Base-by-base conservation (phyloP, 805 yeast species). In the Candida tammaniensis region DNA sequence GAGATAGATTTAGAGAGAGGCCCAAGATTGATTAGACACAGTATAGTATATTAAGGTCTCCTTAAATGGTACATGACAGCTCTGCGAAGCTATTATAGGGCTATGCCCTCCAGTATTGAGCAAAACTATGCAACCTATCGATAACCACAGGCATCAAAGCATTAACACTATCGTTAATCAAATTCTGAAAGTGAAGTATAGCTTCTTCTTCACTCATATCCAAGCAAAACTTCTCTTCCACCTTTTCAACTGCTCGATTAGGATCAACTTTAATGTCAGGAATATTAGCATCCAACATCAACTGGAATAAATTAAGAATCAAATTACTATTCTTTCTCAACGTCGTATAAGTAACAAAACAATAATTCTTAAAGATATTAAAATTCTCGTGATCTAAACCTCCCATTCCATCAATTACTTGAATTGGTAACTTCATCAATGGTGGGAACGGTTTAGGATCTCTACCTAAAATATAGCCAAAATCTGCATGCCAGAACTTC, bases 361-460 rank as follows among this genome's bases (percentile, higher is more conserved):
- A 93, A 60, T 89, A 89, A 56, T 86, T 86, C 50, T 94, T 76
- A 62, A 93, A 93, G 43, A 83, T 77, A 43, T 80, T 79, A 57
- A 86, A 93, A 55, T 91, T 89, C 27, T 82, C 84, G 32, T 91
- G 87, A 42, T 75, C 72, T 32, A 86, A 74, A 1, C 98, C 98
- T 2, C 99, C 99, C 87, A 93, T 93, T 0, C 97, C 98, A 46
- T 93, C 98, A 26, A 93, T 85, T 12, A 93, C 83, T 59, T 93
- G 98, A 26, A 93, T 93, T 0, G 98, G 98, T 24, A 93, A 65
- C 53, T 93, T 93, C 97, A 93, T 93, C 62, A 91, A 70, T 1
- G 99, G 99, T 10, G 99, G 98, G 61, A 93, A 93, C 10, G 98
- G 98, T 56, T 93, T 93, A 2, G 99, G 99, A 57, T 93, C 99